Conservation (phyloP, 2,329 filamentous ascomycete species). For the Geosmithia flava region DNA sequence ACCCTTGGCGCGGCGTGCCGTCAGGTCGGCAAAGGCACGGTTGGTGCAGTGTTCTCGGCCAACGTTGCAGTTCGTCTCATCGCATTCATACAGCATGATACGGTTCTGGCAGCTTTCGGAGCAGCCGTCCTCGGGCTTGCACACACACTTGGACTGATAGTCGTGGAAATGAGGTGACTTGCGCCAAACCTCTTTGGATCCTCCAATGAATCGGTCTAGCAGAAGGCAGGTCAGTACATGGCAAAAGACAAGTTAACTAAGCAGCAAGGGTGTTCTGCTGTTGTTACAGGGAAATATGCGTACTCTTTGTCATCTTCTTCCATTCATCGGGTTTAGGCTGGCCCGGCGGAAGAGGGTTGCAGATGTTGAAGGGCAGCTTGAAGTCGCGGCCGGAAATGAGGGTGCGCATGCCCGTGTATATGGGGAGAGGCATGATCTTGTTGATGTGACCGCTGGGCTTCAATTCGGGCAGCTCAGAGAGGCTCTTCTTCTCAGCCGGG, state of each 20-base stretch:
- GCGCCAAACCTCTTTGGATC: conserved; percentile 70
- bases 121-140: conserved; percentile 66
- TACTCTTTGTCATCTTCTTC: conserved; percentile 84
- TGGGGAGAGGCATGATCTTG: conserved; percentile 57
- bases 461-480: conserved; percentile 34
- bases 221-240: not conserved
- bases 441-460: conserved; percentile 35
- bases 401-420: conserved; percentile 62
- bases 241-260: not conserved
- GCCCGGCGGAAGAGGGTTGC: conserved; percentile 71
- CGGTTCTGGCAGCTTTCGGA: conserved; percentile 86
- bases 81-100: conserved; percentile 96
- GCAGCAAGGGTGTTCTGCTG: not conserved
- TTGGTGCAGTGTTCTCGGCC: conserved; percentile 68
- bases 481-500: conserved; percentile 35
- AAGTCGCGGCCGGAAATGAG: conserved; percentile 69
- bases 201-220: conserved; percentile 78
- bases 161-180: conserved; percentile 63
- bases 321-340: conserved; percentile 90
- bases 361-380: conserved; percentile 80
- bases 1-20: conserved; percentile 60
- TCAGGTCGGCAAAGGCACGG: conserved; percentile 73
- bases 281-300: not conserved
- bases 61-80: conserved; percentile 76
- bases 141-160: conserved; percentile 67